Evolutionary conservation across 1,139 yeast species (phyloP).

Genomic region (Nakaseomyces uthaithaninus): DNA sequence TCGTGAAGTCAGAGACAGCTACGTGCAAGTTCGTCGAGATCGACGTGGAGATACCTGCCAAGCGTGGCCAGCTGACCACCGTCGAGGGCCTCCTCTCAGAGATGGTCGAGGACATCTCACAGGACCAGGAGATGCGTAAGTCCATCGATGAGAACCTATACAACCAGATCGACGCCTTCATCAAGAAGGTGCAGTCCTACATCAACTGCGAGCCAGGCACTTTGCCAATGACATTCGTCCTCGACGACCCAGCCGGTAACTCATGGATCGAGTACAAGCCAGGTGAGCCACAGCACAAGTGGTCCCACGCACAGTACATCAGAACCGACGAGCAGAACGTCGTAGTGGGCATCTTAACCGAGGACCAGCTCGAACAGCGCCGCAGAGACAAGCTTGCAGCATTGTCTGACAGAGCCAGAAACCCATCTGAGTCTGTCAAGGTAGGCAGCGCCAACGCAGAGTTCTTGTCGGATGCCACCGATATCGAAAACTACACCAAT

Average conservation of each 20-base stretch:
- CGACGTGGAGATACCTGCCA: constrained; percentile 92
- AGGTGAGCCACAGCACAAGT: constrained; percentile 80
- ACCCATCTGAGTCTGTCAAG: constrained; percentile 39
- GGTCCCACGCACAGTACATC: constrained; percentile 78
- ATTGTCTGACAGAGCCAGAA: constrained; percentile 37
- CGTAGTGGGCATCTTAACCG: constrained; percentile 74
- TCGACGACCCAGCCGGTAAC: constrained; percentile 96
- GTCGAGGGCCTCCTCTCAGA: constrained; percentile 82
- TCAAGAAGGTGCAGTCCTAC: constrained; percentile 49
- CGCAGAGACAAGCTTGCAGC: constrained; percentile 31
- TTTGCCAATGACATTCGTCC: constrained; percentile 68
- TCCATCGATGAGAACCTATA: constrained; percentile 63
- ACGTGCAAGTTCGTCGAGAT: constrained; percentile 74
- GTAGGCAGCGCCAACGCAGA: constrained; percentile 15
- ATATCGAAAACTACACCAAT: constrained; percentile 73
- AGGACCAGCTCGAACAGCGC: constrained; percentile 55
- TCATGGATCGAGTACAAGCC: constrained; percentile 93
- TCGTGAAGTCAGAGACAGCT: constrained; percentile 85
- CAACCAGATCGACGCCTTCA: constrained; percentile 64
- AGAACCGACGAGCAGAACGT: constrained; percentile 88
- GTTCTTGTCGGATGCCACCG: constrained; percentile 59
- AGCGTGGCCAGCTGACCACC: constrained; percentile 86
- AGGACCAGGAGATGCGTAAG: constrained; percentile 77
- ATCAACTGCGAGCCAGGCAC: constrained; percentile 58
- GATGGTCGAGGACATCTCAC: constrained; percentile 71